A percentile compares a stretch with the other conserved stretches of the same genome.
phyloP scores from a whole-genome alignment of 148 eudicot genomes.

The Nyssa sinensis region DNA sequence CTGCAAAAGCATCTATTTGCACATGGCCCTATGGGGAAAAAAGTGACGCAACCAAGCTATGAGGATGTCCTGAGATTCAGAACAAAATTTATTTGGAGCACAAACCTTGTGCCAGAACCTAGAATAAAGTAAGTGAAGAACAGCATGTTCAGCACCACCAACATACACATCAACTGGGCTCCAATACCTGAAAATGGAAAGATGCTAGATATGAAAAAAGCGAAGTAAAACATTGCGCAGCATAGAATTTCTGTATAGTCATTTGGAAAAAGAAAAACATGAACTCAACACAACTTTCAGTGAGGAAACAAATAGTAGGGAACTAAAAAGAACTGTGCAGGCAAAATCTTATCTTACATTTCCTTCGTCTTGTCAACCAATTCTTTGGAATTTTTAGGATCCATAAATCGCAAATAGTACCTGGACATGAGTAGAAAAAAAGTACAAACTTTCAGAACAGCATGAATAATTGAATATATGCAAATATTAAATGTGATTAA shows the following conservation, averaged over 20 bases:
- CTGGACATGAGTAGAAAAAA: constrained; percentile 40
- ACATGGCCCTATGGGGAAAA: neutral
- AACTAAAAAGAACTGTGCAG: neutral
- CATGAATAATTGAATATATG: neutral
- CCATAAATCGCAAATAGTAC: constrained; percentile 98
- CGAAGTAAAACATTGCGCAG: constrained; percentile 11
- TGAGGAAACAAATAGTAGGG: neutral
- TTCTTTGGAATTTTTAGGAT: constrained; percentile 72
- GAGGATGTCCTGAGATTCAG: neutral
- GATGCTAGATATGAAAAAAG: neutral
- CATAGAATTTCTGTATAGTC: neutral
- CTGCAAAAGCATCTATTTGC: neutral
- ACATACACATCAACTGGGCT: constrained; percentile 98
- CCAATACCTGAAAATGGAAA: constrained; percentile 71
- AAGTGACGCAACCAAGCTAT: neutral
- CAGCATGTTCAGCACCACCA: constrained; percentile 99
- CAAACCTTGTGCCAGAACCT: constrained; percentile 99
- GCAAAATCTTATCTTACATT: constrained; percentile 41
- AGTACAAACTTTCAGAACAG: neutral
- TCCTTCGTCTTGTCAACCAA: constrained; percentile 84
- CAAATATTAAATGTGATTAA: neutral
- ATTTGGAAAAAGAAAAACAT: constrained; percentile 1
- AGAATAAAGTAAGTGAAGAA: constrained; percentile 94
- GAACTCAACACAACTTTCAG: neutral
- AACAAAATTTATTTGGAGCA: neutral